Evolutionary conservation across 2,329 filamentous ascomycete species (phyloP).

Genomic region (Curvularia hawaiiensis): DNA sequence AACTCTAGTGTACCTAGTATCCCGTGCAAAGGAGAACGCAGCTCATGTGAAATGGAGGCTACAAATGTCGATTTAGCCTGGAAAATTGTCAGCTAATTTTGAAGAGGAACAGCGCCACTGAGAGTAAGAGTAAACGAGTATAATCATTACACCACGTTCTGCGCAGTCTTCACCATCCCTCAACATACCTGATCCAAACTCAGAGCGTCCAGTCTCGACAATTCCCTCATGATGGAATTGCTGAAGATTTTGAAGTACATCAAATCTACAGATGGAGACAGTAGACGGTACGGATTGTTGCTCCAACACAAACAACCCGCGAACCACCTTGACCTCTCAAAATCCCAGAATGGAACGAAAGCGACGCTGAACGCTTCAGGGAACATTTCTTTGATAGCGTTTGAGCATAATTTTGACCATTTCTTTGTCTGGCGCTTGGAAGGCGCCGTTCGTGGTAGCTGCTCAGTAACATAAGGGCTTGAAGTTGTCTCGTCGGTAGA

Average conservation of each 20-base stretch:
- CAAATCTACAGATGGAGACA: slow-evolving; percentile 39
- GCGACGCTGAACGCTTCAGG: slow-evolving; percentile 42
- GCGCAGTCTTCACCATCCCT: background rate
- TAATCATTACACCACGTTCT: background rate
- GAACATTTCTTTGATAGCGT: slow-evolving; percentile 60
- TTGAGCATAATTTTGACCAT: slow-evolving; percentile 36
- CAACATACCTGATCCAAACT: slow-evolving; percentile 40
- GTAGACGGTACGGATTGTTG: slow-evolving; percentile 33
- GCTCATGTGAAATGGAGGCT: slow-evolving; percentile 58
- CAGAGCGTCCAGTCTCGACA: slow-evolving; percentile 58
- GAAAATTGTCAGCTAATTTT: background rate
- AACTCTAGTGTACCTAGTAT: slow-evolving; percentile 56
- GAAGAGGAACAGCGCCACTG: background rate
- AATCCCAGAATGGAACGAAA: slow-evolving; percentile 50
- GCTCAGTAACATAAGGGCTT: slow-evolving; percentile 4
- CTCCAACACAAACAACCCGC: slow-evolving; percentile 46
- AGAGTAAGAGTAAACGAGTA: background rate
- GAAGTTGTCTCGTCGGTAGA: slow-evolving; percentile 26
- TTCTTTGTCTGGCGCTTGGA: slow-evolving; percentile 10
- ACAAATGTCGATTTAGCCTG: slow-evolving; percentile 58
- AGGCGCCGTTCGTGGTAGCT: background rate
- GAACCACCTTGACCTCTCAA: slow-evolving; percentile 44
- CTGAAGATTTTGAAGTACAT: slow-evolving; percentile 45
- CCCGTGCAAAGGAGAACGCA: slow-evolving; percentile 52
- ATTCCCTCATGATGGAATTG: slow-evolving; percentile 62